Conservation (phyloP, 345 rosid genomes). For the Conringia planisiliqua region DNA sequence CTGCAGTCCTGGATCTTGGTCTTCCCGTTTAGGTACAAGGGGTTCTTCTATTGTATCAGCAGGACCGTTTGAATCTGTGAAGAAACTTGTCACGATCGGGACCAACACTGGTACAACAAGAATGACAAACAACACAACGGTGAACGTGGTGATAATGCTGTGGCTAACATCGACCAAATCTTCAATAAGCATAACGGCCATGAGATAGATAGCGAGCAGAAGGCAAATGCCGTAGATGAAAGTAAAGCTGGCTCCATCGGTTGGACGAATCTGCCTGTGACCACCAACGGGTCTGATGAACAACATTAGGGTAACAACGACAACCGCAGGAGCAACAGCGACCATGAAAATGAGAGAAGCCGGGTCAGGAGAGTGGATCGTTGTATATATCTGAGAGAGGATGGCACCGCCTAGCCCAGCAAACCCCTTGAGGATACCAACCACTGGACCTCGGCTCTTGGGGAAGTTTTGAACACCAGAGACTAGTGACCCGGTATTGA, state of each 20-base stretch:
- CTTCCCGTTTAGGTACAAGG: slow-evolving; percentile 47
- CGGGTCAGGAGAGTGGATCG: slow-evolving; percentile 70
- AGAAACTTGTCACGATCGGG: slow-evolving; percentile 58
- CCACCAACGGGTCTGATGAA: slow-evolving; percentile 91
- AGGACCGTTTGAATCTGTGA: slow-evolving; percentile 38
- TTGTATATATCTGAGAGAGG: slow-evolving; percentile 76
- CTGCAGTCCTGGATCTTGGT: slow-evolving; percentile 47
- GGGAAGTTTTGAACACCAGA: slow-evolving; percentile 98
- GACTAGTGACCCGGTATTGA: slow-evolving; percentile 87
- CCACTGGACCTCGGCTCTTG: slow-evolving; percentile 95
- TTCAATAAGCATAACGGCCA: slow-evolving; percentile 90
- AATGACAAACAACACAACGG: slow-evolving; percentile 57
- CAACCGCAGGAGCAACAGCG: slow-evolving; percentile 89
- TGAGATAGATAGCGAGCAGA: slow-evolving; percentile 75
- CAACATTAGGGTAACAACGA: slow-evolving; percentile 72
- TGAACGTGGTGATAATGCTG: slow-evolving; percentile 44
- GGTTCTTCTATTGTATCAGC: slow-evolving; percentile 55
- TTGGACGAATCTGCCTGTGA: slow-evolving; percentile 71
- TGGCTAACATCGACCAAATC: slow-evolving; percentile 64
- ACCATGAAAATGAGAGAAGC: slow-evolving; percentile 94
- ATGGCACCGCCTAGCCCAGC: slow-evolving; percentile 98
- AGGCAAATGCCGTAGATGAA: slow-evolving; percentile 76
- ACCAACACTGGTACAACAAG: slow-evolving; percentile 64
- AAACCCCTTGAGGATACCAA: slow-evolving; percentile 94
- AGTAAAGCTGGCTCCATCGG: slow-evolving; percentile 64